Base-by-base conservation (phyloP, 2,329 filamentous ascomycete species). In the Xylariaceae sp. region DNA sequence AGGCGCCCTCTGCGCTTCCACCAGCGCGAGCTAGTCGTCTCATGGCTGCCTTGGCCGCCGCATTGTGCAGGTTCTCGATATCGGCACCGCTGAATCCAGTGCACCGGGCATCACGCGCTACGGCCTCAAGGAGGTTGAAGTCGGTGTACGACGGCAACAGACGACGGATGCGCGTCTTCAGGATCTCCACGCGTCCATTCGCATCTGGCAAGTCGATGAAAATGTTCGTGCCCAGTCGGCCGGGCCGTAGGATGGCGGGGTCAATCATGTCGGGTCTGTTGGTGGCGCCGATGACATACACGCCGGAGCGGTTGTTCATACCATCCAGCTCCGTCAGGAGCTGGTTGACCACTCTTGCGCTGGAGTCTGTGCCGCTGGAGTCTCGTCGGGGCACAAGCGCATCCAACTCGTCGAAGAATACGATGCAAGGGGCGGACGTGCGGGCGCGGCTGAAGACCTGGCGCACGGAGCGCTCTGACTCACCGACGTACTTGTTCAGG, bases 391-490 rank as follows among this genome's bases (percentile, higher is more conserved):
- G 92, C 0, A 94, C 92, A 2, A 99, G 79, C 0, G 94, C 93
- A 74, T 99, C 94, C 55, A 99, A 83, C 76, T 99, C 94, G 72
- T 99, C 94, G 71, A 99, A 97, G 82, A 99, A 97, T 60, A 99
- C 87, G 57, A 99, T 91, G 71, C 93, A 97, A 0, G 94, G 94
- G 0, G 92, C 83, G 6, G 89, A 93, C 0, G 89, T 89, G 55
- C 92, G 85, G 0, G 94, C 94, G 13, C 93, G 88, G 64, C 87
- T 85, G 74, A 99, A 99, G 0, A 97, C 88, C 72, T 96, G 91
- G 18, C 94, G 87, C 1, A 99, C 89, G 0, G 92, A 90, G 9
- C 93, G 88, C 76, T 99, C 94, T 5, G 90, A 95, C 75, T 99
- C 94, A 66, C 94, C 94, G 8, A 99, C 92, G 72, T 93, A 99